These are phyloP conservation scores for Pelagomonas calceolata DNA, from an alignment of 108 stramenopile species.

Conservation along the genomic window DNA sequence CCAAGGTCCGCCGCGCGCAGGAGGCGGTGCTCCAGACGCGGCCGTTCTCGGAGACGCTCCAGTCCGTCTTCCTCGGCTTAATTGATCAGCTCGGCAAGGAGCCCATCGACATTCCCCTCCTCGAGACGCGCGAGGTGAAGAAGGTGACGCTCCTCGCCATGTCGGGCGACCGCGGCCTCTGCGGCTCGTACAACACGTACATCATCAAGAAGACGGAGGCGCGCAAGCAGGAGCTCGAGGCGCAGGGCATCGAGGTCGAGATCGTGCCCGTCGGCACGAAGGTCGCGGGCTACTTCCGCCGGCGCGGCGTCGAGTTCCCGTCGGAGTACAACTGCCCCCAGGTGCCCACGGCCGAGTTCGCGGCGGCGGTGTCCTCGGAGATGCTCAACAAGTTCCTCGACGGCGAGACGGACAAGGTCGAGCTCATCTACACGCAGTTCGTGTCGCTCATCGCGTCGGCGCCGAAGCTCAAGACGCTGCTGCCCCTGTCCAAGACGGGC, in stretches of 20 bases:
- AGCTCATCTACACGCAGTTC: constrained; percentile 92
- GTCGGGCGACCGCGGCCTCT: constrained; percentile 87
- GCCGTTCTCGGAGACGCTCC: constrained; percentile 89
- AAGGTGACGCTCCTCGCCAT: constrained; percentile 78
- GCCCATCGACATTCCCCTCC: constrained; percentile 78
- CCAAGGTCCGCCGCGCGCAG: constrained; percentile 93
- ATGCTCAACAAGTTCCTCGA: constrained; percentile 75
- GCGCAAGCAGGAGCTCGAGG: constrained; percentile 64
- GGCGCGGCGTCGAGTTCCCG: constrained; percentile 64
- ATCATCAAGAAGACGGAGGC: constrained; percentile 89
- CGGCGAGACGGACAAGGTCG: constrained; percentile 82
- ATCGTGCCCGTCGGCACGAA: constrained; percentile 82
- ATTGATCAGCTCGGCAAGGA: constrained; percentile 67
- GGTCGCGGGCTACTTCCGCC: constrained; percentile 69
- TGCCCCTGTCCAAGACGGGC: constrained; percentile 84
- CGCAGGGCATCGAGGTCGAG: constrained; percentile 68
- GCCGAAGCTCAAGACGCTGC: constrained; percentile 76
- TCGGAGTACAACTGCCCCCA: constrained; percentile 69
- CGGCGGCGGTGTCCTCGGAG: constrained; percentile 76
- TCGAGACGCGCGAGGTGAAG: constrained; percentile 85
- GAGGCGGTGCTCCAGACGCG: constrained; percentile 84
- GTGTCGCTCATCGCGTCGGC: constrained; percentile 78
- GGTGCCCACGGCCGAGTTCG: constrained; percentile 76
- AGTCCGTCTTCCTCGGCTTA: constrained; percentile 81
- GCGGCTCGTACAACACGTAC: constrained; percentile 92